A percentile compares a stretch with the other conserved stretches of the same genome.
phyloP scores from a whole-genome alignment of 1,139 yeast species.

The Debaryomyces psychrophilus region DNA sequence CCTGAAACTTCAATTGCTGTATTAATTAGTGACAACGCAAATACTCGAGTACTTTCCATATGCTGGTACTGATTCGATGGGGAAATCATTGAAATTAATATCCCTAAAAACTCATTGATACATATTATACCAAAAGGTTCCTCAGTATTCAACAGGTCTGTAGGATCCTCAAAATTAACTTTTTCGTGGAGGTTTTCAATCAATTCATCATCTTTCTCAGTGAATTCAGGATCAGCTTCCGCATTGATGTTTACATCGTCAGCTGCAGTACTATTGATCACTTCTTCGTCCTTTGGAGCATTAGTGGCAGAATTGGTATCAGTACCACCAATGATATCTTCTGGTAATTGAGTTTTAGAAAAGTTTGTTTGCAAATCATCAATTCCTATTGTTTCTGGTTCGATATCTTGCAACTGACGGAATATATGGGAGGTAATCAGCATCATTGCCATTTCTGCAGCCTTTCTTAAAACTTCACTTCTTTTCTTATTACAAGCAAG shows the following conservation, averaged over 20 bases:
- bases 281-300: conserved; percentile 8
- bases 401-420: conserved; percentile 57
- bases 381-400: conserved; percentile 44
- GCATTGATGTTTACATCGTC: conserved; percentile 6
- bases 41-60: conserved; percentile 82
- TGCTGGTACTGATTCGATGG: conserved; percentile 84
- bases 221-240: conserved; percentile 7
- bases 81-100: conserved; percentile 79
- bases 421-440: conserved; percentile 73
- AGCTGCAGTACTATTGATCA: conserved; percentile 14
- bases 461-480: conserved; percentile 83
- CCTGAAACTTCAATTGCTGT: conserved; percentile 87
- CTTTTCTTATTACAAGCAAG: conserved; percentile 92
- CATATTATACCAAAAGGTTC: conserved; percentile 69
- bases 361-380: conserved; percentile 41
- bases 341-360: conserved; percentile 39
- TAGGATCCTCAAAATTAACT: neutral
- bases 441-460: conserved; percentile 86
- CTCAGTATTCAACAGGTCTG: conserved; percentile 18
- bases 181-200: conserved; percentile 7
- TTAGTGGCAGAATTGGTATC: conserved; percentile 18
- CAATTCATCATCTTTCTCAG: conserved; percentile 10
- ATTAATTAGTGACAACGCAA: conserved; percentile 76
- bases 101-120: conserved; percentile 69
- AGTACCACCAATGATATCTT: conserved; percentile 46